Base-by-base conservation (phyloP, 1,284 basidiomycete species). In the Ganoderma boninense region DNA sequence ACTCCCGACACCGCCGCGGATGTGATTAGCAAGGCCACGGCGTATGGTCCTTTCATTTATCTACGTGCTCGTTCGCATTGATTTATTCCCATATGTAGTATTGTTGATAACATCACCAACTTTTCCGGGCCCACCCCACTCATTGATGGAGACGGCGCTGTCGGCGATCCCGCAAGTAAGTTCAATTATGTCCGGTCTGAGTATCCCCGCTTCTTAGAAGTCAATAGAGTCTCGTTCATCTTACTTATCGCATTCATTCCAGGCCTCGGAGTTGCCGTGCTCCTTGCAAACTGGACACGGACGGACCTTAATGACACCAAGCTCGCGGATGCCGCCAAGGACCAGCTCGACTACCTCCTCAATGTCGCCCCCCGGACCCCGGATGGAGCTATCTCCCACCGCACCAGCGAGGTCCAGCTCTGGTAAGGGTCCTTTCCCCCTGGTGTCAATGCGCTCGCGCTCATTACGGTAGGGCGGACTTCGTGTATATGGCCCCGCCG, bases 401-500 rank as follows among this genome's bases (percentile, higher is more conserved):
- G 90, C 8, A 80, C 76, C 18, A 80, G 83, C 35, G 80, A 90
- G 73, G 84, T 86, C 7, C 87, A 90, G 74, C 80, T 90, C 42
- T 89, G 88, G 87, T 85, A 68, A 60, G 20, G 80, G 70, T 7
- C 32, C 10, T 32, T 66, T 2, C 56, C n/a, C n/a, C n/a, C n/a
- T 54, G 44, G 40, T 46, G 13, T 20, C 16, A 26, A 4, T 29
- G 52, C 38, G 65, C 64, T 29, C 44, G 54, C 6, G 42, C 44
- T 70, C n/a, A 64, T 35, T 60, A 26, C 20, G 5, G 62, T 66
- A 87, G 86, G 88, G 81, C 87, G 18, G 89, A 90, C 78, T 91
- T 86, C 72, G 80, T 90, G 0, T 92, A 91, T 81, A 92, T 93
- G 92, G 90, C 87, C 1, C 93, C 94, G 3, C 93, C 94, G 1